Evolutionary conservation across 306 rosid species (phyloP).

Genomic region (Cicer yamashitae): DNA sequence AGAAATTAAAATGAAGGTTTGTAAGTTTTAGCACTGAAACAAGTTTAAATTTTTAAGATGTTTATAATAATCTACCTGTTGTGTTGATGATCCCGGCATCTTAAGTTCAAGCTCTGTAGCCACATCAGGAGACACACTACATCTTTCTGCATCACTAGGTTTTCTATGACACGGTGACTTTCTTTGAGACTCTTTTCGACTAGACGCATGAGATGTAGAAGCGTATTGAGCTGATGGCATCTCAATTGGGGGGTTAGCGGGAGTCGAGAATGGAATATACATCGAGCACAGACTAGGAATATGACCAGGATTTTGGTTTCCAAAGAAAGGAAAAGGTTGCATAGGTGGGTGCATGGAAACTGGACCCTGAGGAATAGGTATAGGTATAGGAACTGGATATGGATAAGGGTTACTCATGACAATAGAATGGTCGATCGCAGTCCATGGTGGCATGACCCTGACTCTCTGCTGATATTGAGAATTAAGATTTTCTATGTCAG

Average conservation of each 20-base stretch:
- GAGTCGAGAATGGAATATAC: conserved; percentile 66
- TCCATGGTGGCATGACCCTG: conserved; percentile 83
- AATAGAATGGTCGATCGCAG: conserved; percentile 73
- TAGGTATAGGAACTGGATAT: conserved; percentile 72
- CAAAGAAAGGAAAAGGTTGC: conserved; percentile 66
- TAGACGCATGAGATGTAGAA: conserved; percentile 56
- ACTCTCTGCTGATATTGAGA: conserved; percentile 80
- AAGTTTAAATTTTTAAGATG: conserved; percentile 26
- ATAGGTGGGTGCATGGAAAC: conserved; percentile 7
- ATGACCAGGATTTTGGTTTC: conserved; percentile 66
- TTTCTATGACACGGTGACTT: conserved; percentile 61
- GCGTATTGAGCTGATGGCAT: conserved; percentile 50
- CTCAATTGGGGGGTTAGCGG: conserved; percentile 52
- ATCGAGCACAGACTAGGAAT: conserved; percentile 72
- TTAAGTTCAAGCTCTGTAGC: conserved; percentile 93
- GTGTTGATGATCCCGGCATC: conserved; percentile 93
- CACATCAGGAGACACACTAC: conserved; percentile 69
- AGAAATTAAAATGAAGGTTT: conserved; percentile 33
- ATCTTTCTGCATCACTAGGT: conserved; percentile 56
- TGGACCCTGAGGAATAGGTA: conserved; percentile 36
- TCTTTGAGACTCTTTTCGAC: conserved; percentile 64
- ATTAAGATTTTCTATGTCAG: conserved; percentile 74
- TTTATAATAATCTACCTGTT: conserved; percentile 59
- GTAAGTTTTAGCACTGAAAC: conserved; percentile 8
- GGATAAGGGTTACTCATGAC: conserved; percentile 77